phyloP scores from a whole-genome alignment of 2,329 filamentous ascomycete genomes.

The Didymella pomorum region DNA sequence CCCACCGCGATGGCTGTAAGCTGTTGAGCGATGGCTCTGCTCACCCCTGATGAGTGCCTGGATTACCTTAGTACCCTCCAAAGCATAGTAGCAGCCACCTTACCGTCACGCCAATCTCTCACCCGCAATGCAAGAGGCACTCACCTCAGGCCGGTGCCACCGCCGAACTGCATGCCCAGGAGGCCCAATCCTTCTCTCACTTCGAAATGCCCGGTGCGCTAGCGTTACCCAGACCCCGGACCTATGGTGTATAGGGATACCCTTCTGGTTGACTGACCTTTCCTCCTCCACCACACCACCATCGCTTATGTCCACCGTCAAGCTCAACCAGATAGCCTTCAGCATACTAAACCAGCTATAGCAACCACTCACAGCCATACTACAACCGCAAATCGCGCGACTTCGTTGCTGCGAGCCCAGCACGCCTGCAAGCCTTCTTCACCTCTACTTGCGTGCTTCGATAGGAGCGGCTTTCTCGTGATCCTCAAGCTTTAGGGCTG shows the following conservation, averaged over 20 bases:
- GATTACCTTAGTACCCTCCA: not conserved
- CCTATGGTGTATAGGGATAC: constrained; percentile 6
- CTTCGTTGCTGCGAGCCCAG: not conserved
- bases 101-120: not conserved
- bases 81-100: not conserved
- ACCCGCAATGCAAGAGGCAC: not conserved
- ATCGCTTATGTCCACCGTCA: not conserved
- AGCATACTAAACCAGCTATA: not conserved
- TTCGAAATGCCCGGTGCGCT: not conserved
- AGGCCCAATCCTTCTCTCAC: constrained; percentile 1
- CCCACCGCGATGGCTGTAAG: not conserved
- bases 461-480: not conserved
- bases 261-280: not conserved
- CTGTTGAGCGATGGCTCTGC: not conserved
- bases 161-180: not conserved
- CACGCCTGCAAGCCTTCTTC: not conserved
- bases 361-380: not conserved
- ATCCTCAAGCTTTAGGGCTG: not conserved
- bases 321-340: not conserved
- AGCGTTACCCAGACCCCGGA: not conserved
- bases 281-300: constrained; percentile 6
- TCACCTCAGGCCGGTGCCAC: not conserved
- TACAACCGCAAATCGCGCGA: not conserved
- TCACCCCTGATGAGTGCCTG: not conserved
- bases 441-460: not conserved